A percentile compares a stretch with the other conserved stretches of the same genome.
Conservation (phyloP, 495 filamentous ascomycete genomes). For the Mytilinidion resinicola region DNA sequence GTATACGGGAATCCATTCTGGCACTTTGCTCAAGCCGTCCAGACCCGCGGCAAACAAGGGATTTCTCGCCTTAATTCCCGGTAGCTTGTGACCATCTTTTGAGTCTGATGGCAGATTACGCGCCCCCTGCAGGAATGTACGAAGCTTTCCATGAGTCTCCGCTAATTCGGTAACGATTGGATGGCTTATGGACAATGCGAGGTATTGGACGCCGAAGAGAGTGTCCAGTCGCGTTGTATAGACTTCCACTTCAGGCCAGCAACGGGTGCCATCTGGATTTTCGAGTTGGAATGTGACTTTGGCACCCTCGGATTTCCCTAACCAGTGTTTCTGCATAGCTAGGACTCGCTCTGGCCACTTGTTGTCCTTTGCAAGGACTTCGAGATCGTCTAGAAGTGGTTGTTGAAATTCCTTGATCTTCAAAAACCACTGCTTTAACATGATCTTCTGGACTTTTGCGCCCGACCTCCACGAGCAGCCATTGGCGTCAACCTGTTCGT, state of each 20-base stretch:
- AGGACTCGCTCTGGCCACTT: slow-evolving; percentile 77
- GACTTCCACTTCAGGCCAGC: slow-evolving; percentile 50
- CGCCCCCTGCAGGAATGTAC: slow-evolving; percentile 58
- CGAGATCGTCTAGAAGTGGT: slow-evolving; percentile 64
- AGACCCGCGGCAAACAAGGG: slow-evolving; percentile 48
- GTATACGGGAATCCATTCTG: slow-evolving; percentile 62
- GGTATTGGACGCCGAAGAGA: slow-evolving; percentile 73
- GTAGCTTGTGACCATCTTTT: slow-evolving; percentile 65
- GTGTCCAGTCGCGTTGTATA: slow-evolving; percentile 85
- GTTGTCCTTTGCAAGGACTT: slow-evolving; percentile 52
- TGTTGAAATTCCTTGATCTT: slow-evolving; percentile 74
- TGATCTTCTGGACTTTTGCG: slow-evolving; percentile 72
- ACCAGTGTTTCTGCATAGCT: slow-evolving; percentile 83
- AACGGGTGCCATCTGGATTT: slow-evolving; percentile 13
- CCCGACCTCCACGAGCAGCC: slow-evolving; percentile 85
- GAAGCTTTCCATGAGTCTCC: slow-evolving; percentile 52
- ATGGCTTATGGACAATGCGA: slow-evolving; percentile 70
- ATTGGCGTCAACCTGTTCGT: slow-evolving; percentile 82
- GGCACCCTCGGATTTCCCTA: slow-evolving; percentile 69
- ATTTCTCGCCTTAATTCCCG: slow-evolving; percentile 55
- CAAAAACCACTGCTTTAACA: slow-evolving; percentile 86
- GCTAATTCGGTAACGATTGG: slow-evolving; percentile 60
- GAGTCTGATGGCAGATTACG: slow-evolving; percentile 60
- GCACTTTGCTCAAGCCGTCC: slow-evolving; percentile 45
- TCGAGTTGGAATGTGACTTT: slow-evolving; percentile 61